Evolutionary conservation across 176 grass and related monocot genomes (phyloP).

Genomic region (Panicum miliaceum): DNA sequence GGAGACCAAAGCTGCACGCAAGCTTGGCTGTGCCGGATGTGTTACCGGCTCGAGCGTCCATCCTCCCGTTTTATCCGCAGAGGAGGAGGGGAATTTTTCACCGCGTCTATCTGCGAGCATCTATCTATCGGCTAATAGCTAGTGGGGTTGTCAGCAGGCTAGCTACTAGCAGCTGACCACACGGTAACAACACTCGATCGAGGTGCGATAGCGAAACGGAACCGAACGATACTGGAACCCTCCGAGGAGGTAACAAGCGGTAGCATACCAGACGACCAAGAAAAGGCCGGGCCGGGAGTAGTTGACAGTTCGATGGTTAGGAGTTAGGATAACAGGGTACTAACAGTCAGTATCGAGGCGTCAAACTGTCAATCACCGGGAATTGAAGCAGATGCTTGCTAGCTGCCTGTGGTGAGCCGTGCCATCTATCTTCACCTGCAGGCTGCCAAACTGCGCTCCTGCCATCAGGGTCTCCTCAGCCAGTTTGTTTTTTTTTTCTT

Average conservation of each 20-base stretch:
- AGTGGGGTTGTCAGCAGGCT: no score
- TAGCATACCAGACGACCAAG: not conserved
- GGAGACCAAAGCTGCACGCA: not conserved
- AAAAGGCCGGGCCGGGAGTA: not conserved
- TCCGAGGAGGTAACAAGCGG: not conserved
- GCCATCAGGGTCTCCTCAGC: no score
- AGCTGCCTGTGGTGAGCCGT: no score
- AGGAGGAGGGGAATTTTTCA: not conserved
- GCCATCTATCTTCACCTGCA: no score
- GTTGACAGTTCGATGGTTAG: not conserved
- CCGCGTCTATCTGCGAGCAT: not conserved
- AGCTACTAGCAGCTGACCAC: not conserved
- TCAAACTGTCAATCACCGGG: no score
- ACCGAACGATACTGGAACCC: not conserved
- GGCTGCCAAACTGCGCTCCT: no score
- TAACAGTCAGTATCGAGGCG: not conserved
- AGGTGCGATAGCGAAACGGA: not conserved
- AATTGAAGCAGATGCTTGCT: no score
- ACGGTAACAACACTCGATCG: not conserved
- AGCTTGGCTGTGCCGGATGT: not conserved
- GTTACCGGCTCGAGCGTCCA: not conserved
- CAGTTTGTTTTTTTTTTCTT: no score
- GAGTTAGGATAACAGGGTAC: not conserved
- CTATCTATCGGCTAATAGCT: not conserved
- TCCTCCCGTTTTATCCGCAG: not conserved